Conservation (phyloP, 2,329 filamentous ascomycete species). For the Nannizzia gypsea region DNA sequence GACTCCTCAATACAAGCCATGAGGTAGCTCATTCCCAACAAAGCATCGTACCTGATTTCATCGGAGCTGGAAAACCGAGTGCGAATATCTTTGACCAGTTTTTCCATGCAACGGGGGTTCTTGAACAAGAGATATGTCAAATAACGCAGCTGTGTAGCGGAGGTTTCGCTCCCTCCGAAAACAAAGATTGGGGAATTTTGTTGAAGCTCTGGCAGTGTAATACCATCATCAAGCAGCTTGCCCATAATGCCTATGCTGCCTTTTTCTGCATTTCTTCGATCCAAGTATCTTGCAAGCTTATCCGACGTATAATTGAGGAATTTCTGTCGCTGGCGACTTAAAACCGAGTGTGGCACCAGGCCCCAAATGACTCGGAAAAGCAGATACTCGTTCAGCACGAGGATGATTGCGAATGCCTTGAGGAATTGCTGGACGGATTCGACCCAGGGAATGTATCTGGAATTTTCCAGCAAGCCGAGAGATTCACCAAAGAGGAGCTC, state of each 20-base stretch:
- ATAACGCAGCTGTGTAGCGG: conserved; percentile 16
- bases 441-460: conserved; percentile 21
- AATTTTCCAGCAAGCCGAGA: conserved; percentile 14
- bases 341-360: not conserved
- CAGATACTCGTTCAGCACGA: conserved; percentile 6
- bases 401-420: conserved; percentile 9
- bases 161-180: conserved; percentile 19
- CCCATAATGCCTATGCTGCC: not conserved
- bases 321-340: not conserved
- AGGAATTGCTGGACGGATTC: conserved; percentile 6
- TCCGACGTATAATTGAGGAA: conserved; percentile 6
- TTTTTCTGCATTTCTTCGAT: not conserved
- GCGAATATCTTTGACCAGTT: conserved; percentile 20
- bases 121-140: conserved; percentile 19
- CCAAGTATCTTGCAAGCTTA: conserved; percentile 5
- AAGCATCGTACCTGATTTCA: conserved; percentile 15
- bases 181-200: conserved; percentile 14
- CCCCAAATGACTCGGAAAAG: conserved; percentile 5
- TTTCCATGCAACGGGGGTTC: conserved; percentile 14
- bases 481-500: conserved; percentile 18
- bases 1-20: conserved; percentile 20
- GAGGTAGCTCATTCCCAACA: conserved; percentile 18
- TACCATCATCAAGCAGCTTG: not conserved
- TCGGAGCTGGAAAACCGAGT: conserved; percentile 14
- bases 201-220: conserved; percentile 7